A percentile compares a stretch with the other conserved stretches of the same genome.
Conservation (phyloP, 345 rosid genomes). For the Brassica incana region DNA sequence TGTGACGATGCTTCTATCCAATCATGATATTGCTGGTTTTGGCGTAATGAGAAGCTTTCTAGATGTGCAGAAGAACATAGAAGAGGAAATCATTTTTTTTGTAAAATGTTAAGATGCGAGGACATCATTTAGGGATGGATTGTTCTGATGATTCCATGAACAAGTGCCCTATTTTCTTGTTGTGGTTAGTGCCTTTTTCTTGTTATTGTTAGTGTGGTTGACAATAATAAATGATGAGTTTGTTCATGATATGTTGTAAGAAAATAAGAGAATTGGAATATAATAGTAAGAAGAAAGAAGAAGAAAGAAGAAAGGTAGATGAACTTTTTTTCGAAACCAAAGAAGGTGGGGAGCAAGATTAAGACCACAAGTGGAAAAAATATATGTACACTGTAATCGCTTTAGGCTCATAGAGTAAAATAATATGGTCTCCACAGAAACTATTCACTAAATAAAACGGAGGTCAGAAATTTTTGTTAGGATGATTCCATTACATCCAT, state of each 20-base stretch:
- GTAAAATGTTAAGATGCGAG: background rate
- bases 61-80: background rate
- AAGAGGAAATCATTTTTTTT: background rate
- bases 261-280: background rate
- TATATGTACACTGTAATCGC: constrained; percentile 3
- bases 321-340: constrained; percentile 17
- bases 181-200: background rate
- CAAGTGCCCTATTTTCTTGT: background rate
- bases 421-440: background rate
- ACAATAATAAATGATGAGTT: background rate
- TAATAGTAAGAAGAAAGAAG: background rate
- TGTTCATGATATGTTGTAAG: background rate
- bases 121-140: background rate
- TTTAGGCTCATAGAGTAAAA: constrained; percentile 4
- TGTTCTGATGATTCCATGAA: constrained; percentile 7
- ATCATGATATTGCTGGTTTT: constrained; percentile 1
- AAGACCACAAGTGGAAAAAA: constrained; percentile 2
- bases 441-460: background rate
- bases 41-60: constrained; percentile 5
- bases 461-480: background rate
- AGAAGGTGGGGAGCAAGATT: constrained; percentile 30
- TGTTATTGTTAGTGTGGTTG: background rate
- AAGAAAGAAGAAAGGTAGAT: background rate
- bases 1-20: background rate
- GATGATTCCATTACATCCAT: background rate